These are phyloP conservation scores for Stagonosporopsis rhizophila DNA, from an alignment of 2,329 filamentous ascomycete species.

Conservation along the genomic window DNA sequence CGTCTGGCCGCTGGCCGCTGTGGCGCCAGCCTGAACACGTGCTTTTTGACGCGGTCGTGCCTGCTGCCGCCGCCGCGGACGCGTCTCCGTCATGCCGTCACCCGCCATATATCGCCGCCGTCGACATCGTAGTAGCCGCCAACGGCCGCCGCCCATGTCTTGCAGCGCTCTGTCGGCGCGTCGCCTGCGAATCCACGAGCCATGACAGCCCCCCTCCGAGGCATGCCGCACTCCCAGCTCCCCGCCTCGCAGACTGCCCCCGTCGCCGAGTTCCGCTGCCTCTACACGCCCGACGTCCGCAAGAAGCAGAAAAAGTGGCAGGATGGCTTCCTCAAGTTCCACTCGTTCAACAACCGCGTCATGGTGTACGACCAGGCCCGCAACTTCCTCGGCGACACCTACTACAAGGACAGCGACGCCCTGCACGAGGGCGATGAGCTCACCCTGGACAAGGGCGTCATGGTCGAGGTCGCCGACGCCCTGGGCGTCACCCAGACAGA, in stretches of 20 bases:
- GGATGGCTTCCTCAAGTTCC: slow-evolving; percentile 85
- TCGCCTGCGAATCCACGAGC: not conserved
- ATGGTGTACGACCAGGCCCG: slow-evolving; percentile 88
- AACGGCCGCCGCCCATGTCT: not conserved
- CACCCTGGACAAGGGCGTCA: slow-evolving; percentile 74
- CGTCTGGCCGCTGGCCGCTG: not conserved
- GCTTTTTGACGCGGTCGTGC: too few species aligned
- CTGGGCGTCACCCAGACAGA: slow-evolving; percentile 79
- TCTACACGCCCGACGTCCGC: slow-evolving; percentile 84
- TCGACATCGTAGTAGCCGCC: not conserved
- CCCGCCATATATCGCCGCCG: too few species aligned
- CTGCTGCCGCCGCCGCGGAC: too few species aligned
- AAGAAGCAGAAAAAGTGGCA: slow-evolving; percentile 94
- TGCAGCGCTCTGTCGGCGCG: not conserved
- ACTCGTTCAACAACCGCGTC: slow-evolving; percentile 87
- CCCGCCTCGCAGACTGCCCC: slow-evolving; percentile 69
- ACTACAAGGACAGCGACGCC: slow-evolving; percentile 75
- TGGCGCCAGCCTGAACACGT: too few species aligned
- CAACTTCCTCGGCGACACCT: slow-evolving; percentile 83
- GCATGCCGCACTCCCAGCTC: slow-evolving; percentile 1
- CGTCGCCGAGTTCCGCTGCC: slow-evolving; percentile 82
- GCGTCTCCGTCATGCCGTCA: too few species aligned
- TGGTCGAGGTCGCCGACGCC: slow-evolving; percentile 81
- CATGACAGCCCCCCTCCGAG: not conserved
- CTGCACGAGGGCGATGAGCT: slow-evolving; percentile 84